Conservation (phyloP, 2,329 filamentous ascomycete genomes). For the Ophiostoma ulmi region DNA sequence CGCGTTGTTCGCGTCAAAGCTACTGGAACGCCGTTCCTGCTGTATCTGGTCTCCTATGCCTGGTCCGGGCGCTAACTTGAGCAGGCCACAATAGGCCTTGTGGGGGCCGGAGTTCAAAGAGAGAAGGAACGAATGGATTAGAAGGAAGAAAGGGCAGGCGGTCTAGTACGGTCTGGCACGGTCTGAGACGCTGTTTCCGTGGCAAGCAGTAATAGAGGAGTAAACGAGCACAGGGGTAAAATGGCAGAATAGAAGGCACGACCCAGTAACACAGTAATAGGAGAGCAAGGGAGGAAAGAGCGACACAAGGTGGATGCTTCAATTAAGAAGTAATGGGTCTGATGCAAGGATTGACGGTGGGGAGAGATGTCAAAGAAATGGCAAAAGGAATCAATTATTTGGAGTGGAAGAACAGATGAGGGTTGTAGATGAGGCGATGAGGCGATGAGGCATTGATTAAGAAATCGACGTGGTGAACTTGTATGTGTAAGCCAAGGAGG, state of each 20-base stretch:
- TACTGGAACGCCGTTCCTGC: not conserved
- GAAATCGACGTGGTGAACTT: not conserved
- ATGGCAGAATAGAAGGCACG: conserved; percentile 9
- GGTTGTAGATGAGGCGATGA: not conserved
- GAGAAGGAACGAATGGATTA: conserved; percentile 8
- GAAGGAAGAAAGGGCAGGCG: conserved; percentile 2
- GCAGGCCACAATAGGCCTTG: conserved; percentile 17
- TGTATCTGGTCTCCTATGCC: conserved; percentile 11
- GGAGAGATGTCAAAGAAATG: not conserved
- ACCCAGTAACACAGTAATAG: conserved; percentile 12
- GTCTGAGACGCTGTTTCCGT: conserved; percentile 21
- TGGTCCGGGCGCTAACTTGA: conserved; percentile 26
- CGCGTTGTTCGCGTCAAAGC: conserved; percentile 27
- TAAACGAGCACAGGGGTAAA: conserved; percentile 6
- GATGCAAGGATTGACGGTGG: conserved; percentile 9
- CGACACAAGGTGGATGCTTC: conserved; percentile 12
- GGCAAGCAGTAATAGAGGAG: conserved; percentile 9
- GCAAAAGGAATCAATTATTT: not conserved
- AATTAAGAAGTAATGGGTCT: conserved; percentile 21
- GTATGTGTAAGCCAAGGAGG: not conserved
- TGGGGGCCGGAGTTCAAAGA: conserved; percentile 2
- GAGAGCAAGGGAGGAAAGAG: conserved; percentile 18
- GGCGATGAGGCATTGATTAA: too few relatives aligned
- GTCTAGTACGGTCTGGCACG: not conserved
- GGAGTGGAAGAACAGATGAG: not conserved